These are phyloP conservation scores for Plantago elongata DNA, from an alignment of 257 asterid species.

Conservation along the genomic window DNA sequence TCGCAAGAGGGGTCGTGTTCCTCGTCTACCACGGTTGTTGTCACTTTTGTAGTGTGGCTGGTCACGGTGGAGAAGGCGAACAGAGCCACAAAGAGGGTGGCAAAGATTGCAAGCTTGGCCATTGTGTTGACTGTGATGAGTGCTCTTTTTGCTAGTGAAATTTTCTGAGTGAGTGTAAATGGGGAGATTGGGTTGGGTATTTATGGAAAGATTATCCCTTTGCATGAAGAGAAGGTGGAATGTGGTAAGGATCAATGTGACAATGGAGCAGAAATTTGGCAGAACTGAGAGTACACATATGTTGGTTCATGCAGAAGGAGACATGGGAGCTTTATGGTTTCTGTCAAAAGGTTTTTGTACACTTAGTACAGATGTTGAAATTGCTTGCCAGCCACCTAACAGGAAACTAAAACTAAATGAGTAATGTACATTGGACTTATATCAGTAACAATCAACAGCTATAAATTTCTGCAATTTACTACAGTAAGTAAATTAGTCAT, in stretches of 20 bases:
- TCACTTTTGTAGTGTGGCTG: slow-evolving; percentile 23
- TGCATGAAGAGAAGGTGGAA: slow-evolving; percentile 16
- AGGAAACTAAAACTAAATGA: not conserved
- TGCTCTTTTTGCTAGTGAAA: not conserved
- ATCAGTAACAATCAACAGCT: no score
- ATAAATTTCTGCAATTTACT: no score
- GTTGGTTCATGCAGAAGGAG: slow-evolving; percentile 1
- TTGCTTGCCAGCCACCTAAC: no score
- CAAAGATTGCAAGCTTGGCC: slow-evolving; percentile 21
- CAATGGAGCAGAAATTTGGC: not conserved
- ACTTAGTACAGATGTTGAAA: no score
- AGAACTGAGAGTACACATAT: slow-evolving; percentile 5
- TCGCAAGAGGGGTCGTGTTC: slow-evolving; percentile 14
- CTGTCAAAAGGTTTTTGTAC: no score
- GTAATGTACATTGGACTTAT: not conserved
- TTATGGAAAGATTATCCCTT: not conserved
- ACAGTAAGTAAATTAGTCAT: no score
- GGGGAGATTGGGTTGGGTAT: not conserved
- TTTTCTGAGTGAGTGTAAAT: not conserved
- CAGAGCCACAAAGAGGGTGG: slow-evolving; percentile 21
- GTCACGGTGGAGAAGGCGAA: slow-evolving; percentile 18
- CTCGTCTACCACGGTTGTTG: slow-evolving; percentile 20
- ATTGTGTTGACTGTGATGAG: not conserved
- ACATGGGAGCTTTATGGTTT: not conserved
- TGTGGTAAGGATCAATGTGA: slow-evolving; percentile 1